Evolutionary conservation across 208 protist genomes (phyloP), one percentile per base, ranked within the genome.

Genomic region (Leishmania tropica): DNA sequence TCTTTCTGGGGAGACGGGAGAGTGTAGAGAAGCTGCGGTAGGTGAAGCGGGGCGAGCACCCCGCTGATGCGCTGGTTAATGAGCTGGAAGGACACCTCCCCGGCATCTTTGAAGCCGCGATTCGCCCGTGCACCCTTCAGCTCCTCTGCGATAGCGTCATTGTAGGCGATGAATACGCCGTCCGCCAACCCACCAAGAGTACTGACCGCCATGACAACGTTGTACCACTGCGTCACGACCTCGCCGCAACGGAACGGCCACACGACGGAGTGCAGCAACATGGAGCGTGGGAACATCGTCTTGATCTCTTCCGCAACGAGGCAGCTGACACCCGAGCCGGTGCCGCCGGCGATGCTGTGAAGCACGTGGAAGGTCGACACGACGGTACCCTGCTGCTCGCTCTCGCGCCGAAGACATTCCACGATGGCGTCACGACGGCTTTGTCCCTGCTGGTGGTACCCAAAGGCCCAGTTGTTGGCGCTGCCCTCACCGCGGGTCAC

Each of bases 381-480:
- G 19, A 82, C 78, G n/a, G 82, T 85, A 42, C 94, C 97, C 42
- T 85, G 83, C 24, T 71, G 65, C 85, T 98, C 97, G 42, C 84
- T 80, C 78, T 98, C 93, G 24, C 89, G 86, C 4, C 93, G 92
- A 24, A 99, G 83, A 64, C 88, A 87, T 58, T 98, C 89, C 5
- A 75, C 83, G 35, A 98, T 95, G 3, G 87, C 81, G 19, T 90
- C 85, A 19, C 89, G 78, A 3, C 89, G 78, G 54, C 88, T 91
- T 48, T 84, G 85, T 28, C 94, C 94, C 70, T 96, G 92, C 7
- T 87, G 75, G 54, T 87, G 80, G 76, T 98, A 98, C 10, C 96
- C 96, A 73, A 92, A 96, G 4, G 95, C 96, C 94, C 95, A 98
- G 86, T 98, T 98, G 85, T 98, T 98, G 40, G 85, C 96, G 74